These are phyloP conservation scores for Alternaria consortialis DNA, from an alignment of 2,329 filamentous ascomycete species.

Conservation along the genomic window DNA sequence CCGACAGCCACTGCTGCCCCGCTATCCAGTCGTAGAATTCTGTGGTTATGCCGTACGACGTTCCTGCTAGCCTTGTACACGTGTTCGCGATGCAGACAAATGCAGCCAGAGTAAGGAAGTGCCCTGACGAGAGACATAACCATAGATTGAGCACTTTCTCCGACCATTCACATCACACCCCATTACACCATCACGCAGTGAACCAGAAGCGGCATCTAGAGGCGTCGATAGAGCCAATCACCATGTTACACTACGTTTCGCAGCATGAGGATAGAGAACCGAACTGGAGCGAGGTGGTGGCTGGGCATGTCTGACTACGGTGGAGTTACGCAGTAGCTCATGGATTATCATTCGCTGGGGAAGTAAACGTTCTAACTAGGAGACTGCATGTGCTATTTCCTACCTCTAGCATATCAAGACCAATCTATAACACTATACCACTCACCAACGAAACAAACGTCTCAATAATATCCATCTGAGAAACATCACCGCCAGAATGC, in stretches of 20 bases:
- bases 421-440: background rate
- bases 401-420: background rate
- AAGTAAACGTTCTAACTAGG: constrained; percentile 17
- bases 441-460: background rate
- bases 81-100: constrained; percentile 5
- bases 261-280: background rate
- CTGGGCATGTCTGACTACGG: background rate
- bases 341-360: constrained; percentile 4
- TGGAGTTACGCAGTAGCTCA: background rate
- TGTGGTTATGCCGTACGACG: constrained; percentile 2
- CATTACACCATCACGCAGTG: constrained; percentile 36
- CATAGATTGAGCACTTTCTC: background rate
- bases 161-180: constrained; percentile 34
- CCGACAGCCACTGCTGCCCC: background rate
- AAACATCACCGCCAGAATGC: constrained; percentile 29
- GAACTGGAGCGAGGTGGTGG: background rate
- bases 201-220: constrained; percentile 18
- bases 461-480: background rate
- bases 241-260: background rate
- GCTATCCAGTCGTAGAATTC: background rate
- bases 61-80: constrained; percentile 13
- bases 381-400: constrained; percentile 1
- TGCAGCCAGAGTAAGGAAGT: background rate
- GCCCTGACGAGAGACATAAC: background rate
- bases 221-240: constrained; percentile 9